A percentile compares a stretch with the other conserved stretches of the same genome.
Conservation (phyloP, 768 basidiomycete species). For the Hypholoma sublateritium region DNA sequence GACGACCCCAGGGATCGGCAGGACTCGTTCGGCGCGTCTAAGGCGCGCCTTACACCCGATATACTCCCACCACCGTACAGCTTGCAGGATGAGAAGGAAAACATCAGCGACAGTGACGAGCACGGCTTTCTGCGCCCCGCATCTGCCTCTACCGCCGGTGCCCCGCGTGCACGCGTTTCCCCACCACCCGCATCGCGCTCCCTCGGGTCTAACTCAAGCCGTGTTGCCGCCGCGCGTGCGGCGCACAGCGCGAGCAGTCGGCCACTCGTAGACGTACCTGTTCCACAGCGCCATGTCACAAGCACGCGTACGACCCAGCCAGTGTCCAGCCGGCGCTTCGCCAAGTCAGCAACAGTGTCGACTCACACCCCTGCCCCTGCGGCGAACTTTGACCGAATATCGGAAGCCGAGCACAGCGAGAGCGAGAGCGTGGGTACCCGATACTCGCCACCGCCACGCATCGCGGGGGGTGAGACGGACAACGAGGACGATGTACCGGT, state of each 20-base stretch:
- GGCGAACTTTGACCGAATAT: slow-evolving; percentile 47
- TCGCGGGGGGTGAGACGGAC: slow-evolving; percentile 31
- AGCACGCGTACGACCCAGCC: slow-evolving; percentile 40
- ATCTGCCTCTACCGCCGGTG: slow-evolving; percentile 19
- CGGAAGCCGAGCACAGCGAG: slow-evolving; percentile 39
- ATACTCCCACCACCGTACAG: slow-evolving; percentile 23
- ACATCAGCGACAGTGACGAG: slow-evolving; percentile 42
- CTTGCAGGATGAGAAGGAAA: slow-evolving; percentile 50
- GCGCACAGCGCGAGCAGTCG: slow-evolving; percentile 22
- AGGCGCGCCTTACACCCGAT: slow-evolving; percentile 27
- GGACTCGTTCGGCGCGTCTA: slow-evolving; percentile 17
- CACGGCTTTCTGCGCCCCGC: slow-evolving; percentile 27
- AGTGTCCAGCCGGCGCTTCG: slow-evolving; percentile 41
- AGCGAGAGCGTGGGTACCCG: slow-evolving; percentile 26
- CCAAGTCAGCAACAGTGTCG: slow-evolving; percentile 36
- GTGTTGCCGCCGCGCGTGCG: slow-evolving; percentile 23
- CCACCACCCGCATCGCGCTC: slow-evolving; percentile 36
- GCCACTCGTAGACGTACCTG: slow-evolving; percentile 32
- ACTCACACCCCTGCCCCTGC: slow-evolving; percentile 26
- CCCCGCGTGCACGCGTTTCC: slow-evolving; percentile 24
- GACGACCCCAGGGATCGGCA: slow-evolving; percentile 37
- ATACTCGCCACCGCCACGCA: no score
- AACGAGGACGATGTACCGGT: slow-evolving; percentile 28
- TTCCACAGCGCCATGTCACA: slow-evolving; percentile 32
- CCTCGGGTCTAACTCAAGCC: slow-evolving; percentile 22